phyloP scores from a whole-genome alignment of 495 filamentous ascomycete species.

The Hyaloscypha hepaticicola region DNA sequence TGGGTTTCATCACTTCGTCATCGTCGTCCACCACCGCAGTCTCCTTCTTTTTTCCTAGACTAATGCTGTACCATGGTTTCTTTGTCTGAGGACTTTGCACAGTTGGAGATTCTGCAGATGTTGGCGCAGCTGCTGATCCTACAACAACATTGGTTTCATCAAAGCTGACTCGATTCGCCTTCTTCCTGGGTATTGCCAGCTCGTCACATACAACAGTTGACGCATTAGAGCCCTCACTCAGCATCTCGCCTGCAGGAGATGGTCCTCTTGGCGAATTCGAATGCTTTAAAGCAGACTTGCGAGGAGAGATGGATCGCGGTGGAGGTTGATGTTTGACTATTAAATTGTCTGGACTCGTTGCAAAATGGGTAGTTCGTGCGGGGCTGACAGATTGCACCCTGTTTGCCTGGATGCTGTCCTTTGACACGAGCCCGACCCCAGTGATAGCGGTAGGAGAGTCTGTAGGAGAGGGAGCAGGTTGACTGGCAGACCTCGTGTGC shows the following conservation, averaged over 20 bases:
- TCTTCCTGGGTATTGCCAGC: conserved; percentile 56
- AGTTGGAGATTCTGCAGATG: conserved; percentile 48
- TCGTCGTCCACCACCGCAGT: conserved; percentile 48
- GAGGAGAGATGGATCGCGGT: conserved; percentile 76
- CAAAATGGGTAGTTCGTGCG: conserved; percentile 72
- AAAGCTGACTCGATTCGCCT: conserved; percentile 78
- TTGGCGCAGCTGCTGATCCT: conserved; percentile 55
- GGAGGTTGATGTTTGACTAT: conserved; percentile 72
- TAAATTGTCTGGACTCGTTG: conserved; percentile 49
- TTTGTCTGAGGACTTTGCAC: conserved; percentile 50
- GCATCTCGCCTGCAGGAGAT: conserved; percentile 36
- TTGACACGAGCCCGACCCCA: conserved; percentile 1
- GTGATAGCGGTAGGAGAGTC: conserved; percentile 7
- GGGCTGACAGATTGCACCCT: conserved; percentile 57
- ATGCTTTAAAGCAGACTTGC: conserved; percentile 82
- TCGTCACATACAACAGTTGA: conserved; percentile 61
- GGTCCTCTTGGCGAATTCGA: conserved; percentile 28
- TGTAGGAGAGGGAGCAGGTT: conserved; percentile 23
- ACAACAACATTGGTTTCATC: conserved; percentile 66
- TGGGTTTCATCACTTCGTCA: conserved; percentile 68
- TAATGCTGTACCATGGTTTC: conserved; percentile 55
- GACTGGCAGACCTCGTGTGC: conserved; percentile 31
- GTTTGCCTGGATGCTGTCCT: conserved; percentile 18
- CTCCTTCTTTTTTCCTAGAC: conserved; percentile 45
- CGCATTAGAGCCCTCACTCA: conserved; percentile 58